A percentile compares a stretch with the other conserved stretches of the same genome.
Evolutionary conservation across 768 basidiomycete genomes (phyloP).

Genomic region (Cystobasidium tubakii): DNA sequence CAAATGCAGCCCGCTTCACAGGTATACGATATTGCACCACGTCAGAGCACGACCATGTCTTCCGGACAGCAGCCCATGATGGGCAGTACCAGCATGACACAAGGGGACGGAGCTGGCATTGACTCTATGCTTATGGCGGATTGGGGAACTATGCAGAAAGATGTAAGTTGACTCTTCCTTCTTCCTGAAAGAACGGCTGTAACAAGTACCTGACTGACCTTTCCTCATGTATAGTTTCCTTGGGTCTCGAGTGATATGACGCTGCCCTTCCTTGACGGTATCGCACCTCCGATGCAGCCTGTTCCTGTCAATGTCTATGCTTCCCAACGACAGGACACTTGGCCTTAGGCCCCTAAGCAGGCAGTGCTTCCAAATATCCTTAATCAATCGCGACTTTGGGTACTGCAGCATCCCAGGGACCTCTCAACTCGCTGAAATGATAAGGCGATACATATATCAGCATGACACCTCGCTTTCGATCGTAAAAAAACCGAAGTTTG

Average conservation of each 20-base stretch:
- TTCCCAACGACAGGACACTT: not conserved
- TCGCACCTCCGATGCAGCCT: not conserved
- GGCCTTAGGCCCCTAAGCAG: too few species aligned
- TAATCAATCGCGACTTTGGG: not conserved
- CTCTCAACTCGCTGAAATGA: conserved; percentile 17
- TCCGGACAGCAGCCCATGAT: not conserved
- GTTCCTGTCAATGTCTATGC: not conserved
- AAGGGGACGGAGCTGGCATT: not conserved
- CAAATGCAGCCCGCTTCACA: conserved; percentile 7
- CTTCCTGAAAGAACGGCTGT: not conserved
- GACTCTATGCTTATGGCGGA: conserved; percentile 26
- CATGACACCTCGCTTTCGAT: too few species aligned
- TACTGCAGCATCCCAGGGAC: conserved; percentile 34
- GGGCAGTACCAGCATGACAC: not conserved
- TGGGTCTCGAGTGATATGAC: conserved; percentile 12
- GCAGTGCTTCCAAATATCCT: not conserved
- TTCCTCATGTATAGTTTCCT: conserved; percentile 15
- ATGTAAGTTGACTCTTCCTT: conserved; percentile 1
- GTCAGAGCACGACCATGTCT: not conserved
- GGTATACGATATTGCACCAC: not conserved
- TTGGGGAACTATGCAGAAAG: conserved; percentile 33
- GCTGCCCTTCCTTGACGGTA: not conserved
- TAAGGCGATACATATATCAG: too few species aligned
- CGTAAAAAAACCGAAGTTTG: not conserved
- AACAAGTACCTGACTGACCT: not conserved